Base-by-base conservation (phyloP, 768 basidiomycete species). In the Auricularia sp. region DNA sequence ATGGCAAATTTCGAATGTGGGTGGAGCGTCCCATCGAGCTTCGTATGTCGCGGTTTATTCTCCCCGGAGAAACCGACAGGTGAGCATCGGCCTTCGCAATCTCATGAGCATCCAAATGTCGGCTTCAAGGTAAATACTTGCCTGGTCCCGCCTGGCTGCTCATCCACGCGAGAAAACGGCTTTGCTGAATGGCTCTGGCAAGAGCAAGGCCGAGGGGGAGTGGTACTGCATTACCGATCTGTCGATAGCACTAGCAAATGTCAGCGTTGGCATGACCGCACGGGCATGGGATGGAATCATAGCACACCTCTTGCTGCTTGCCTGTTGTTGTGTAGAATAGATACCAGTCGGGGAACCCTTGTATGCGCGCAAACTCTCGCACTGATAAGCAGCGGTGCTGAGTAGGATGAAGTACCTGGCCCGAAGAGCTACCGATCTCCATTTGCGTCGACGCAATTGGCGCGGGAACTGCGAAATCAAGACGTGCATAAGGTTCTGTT, bases 151-250 rank as follows among this genome's bases (percentile, higher is more conserved):
- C 18, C 6, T 51, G 10, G 6, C 18, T 18, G 11, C 16, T 51
- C 21, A 18, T 16, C 84, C 83, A 83, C 62, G 72, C 74, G 66
- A 77, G 73, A 21, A 82, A 65, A 44, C 85, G 67, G 0, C 82
- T 80, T 61, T 77, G 77, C 1, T 79, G 76, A 2, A 83, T 70
- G 6, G 75, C 74, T 61, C 73, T 76, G 6, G 86, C 87, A 1
- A 90, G 76, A 2, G 87, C 86, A 10, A 81, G 74, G 3, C 86
- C 87, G 29, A 91, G 77, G 2, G 86, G 85, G 7, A 89, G 79
- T 2, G 89, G 87, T 6, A 90, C 89, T 2, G 88, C 90, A 69
- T 91, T 91, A 0, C 90, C 90, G 56, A 91, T 90, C 67, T 91
- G 90, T 61, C 81, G 77, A 64, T 85, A 77, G 84, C 87, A 86